These are phyloP conservation scores for Colletotrichum tropicicola DNA, from an alignment of 2,329 filamentous ascomycete species.

Conservation along the genomic window DNA sequence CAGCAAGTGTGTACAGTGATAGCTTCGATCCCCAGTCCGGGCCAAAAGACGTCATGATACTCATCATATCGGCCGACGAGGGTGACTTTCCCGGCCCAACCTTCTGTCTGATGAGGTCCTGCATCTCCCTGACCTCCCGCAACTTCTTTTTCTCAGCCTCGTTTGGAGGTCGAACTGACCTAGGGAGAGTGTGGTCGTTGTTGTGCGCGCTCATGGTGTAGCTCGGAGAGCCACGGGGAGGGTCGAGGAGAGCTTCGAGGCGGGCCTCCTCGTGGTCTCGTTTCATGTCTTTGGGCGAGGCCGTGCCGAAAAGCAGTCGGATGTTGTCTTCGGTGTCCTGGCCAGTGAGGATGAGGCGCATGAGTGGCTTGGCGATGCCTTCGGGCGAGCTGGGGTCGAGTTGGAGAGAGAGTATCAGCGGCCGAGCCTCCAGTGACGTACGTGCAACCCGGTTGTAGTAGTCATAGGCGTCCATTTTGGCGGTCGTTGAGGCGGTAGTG, in stretches of 20 bases:
- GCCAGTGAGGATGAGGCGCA: not conserved
- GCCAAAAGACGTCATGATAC: not conserved
- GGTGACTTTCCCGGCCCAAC: not conserved
- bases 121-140: not conserved
- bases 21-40: not conserved
- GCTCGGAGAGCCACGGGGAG: not conserved
- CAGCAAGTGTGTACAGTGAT: not conserved
- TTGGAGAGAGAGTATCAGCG: too few relatives aligned
- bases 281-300: not conserved
- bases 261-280: not conserved
- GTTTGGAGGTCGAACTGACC: not conserved
- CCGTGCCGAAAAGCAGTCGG: not conserved
- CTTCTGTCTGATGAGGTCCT: not conserved
- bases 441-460: not conserved
- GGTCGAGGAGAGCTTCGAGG: not conserved
- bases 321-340: not conserved
- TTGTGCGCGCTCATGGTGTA: rapidly evolving
- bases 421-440: not conserved
- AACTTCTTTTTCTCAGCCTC: not conserved
- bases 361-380: not conserved
- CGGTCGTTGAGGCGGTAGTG: not conserved
- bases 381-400: too few relatives aligned
- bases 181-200: not conserved
- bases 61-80: not conserved
- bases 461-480: not conserved